A percentile compares a stretch with the other conserved stretches of the same genome.
These are phyloP conservation scores for Suhomyces bolitotheri DNA, from an alignment of 1,139 yeast species.

Conservation along the genomic window DNA sequence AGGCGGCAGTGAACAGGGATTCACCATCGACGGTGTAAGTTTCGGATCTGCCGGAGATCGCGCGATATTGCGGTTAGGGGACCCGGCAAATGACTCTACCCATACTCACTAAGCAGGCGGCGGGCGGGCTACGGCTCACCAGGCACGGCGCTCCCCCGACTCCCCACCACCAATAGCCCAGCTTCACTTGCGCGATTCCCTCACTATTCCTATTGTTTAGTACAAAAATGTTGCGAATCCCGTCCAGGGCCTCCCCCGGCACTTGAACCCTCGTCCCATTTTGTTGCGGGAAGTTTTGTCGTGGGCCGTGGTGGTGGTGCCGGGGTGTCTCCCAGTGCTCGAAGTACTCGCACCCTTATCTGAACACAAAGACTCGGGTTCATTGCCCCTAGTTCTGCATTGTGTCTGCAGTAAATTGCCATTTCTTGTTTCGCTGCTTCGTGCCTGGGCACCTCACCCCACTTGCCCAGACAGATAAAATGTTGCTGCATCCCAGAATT, in stretches of 20 bases:
- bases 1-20: constrained; percentile 51
- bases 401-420: constrained; percentile 7
- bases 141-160: too few relatives aligned
- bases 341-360: constrained; percentile 2
- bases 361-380: constrained; percentile 2
- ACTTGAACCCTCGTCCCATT: too few relatives aligned
- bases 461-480: constrained; percentile 1
- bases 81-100: too few relatives aligned
- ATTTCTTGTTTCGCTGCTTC: constrained; percentile 1
- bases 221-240: too few relatives aligned
- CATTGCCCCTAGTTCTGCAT: constrained; percentile 1
- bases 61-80: neutral
- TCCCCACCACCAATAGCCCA: too few relatives aligned
- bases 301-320: constrained; percentile 52
- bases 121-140: too few relatives aligned
- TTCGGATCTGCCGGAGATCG: constrained; percentile 48
- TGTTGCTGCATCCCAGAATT: constrained; percentile 1
- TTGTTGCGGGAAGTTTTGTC: constrained; percentile 38
- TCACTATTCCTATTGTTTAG: too few relatives aligned
- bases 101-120: too few relatives aligned
- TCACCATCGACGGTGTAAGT: constrained; percentile 37
- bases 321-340: constrained; percentile 13
- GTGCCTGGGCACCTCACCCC: constrained; percentile 10
- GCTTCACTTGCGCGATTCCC: too few relatives aligned
- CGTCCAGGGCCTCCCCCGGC: too few relatives aligned